phyloP scores from a whole-genome alignment of 768 basidiomycete genomes.

The Lepiota brunneoincarnata region DNA sequence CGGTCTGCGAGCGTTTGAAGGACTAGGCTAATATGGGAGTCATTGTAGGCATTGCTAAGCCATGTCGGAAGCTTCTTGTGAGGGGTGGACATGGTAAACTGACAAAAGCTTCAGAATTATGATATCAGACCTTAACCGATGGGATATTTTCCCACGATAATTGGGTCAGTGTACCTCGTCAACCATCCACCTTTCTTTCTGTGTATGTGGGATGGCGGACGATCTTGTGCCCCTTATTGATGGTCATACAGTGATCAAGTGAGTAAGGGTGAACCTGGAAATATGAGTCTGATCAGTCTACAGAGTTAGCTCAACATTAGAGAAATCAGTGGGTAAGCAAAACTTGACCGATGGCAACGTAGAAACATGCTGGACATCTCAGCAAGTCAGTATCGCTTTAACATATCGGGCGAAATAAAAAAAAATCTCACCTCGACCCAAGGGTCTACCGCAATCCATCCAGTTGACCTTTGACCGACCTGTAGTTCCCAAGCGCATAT shows the following conservation, averaged over 20 bases:
- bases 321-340: slow-evolving; percentile 72
- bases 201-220: slow-evolving; percentile 17
- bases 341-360: slow-evolving; percentile 65
- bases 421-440: not conserved
- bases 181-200: slow-evolving; percentile 2
- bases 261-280: slow-evolving; percentile 15
- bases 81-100: not conserved
- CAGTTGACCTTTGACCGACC: slow-evolving; percentile 54
- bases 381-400: slow-evolving; percentile 46
- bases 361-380: slow-evolving; percentile 86
- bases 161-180: not conserved
- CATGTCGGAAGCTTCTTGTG: slow-evolving; percentile 21
- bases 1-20: slow-evolving; percentile 33
- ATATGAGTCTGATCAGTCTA: slow-evolving; percentile 5
- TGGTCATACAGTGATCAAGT: slow-evolving; percentile 52
- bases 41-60: slow-evolving; percentile 23
- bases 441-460: slow-evolving; percentile 79
- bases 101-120: not conserved
- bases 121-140: too few relatives aligned
- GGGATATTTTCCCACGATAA: slow-evolving; percentile 8
- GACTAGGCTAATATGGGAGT: slow-evolving; percentile 24
- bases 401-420: not conserved
- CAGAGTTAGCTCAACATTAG: slow-evolving; percentile 80
- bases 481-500: slow-evolving; percentile 55
- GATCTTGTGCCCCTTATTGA: slow-evolving; percentile 38